Base-by-base conservation (phyloP, 805 yeast genomes). In the Blastobotrys chiropterorum region DNA sequence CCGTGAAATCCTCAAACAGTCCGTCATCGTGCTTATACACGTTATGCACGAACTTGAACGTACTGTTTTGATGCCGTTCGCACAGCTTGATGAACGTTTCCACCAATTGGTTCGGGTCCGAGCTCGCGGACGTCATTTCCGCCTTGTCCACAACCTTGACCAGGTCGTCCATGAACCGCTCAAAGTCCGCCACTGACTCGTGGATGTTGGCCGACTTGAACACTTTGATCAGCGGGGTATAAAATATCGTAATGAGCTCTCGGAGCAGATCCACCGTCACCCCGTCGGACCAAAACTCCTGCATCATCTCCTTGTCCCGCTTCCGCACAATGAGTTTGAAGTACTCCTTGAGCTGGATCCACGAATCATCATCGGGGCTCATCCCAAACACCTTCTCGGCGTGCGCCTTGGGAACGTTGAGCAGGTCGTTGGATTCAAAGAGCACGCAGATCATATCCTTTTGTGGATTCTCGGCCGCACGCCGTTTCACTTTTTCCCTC, bases 241-340 rank as follows among this genome's bases (percentile, higher is more conserved):
- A 86, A 56, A 86, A 81, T 56, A 86, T 72, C 1, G 87, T 72
- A 46, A 94, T 74, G 26, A 89, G 72, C 46, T 86, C 87, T 57
- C 85, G 85, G 52, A 90, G 72, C 42, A 92, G 74, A 38, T 75
- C 75, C n/a, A 90, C 82, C 45, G 95, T 71, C 57, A 86, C 87
- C 0, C 92, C 89, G 59, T 90, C 96, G 45, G 80, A 81, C 95
- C 96, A 88, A 43, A 90, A 64, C 62, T 83, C 83, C 60, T 82
- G 82, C 72, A 90, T 68, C 43, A 85, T 70, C 51, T 81, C 80
- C 64, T 88, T 90, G 63, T 92, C 99, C 38, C 81, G 78, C 52
- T 80, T 83, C 38, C 94, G 77, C 1, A 86, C 71, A 56, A 77
- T 77, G 15, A 85, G 67, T 54, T 78, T 82, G 67, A 85, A 79